phyloP scores from a whole-genome alignment of 1,284 basidiomycete genomes.

The Coriolopsis trogii region DNA sequence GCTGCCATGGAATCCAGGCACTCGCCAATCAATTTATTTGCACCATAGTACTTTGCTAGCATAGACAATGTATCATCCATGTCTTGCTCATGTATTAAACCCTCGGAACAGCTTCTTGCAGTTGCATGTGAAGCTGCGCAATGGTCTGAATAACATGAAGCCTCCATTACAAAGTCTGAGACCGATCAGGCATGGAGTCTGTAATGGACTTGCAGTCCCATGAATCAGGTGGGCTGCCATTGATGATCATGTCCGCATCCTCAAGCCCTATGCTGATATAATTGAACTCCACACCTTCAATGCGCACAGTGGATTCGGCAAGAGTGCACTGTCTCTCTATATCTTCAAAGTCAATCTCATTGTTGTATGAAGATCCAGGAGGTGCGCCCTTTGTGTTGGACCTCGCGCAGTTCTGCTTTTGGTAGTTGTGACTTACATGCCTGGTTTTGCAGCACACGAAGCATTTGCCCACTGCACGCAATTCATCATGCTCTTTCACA shows the following conservation, averaged over 20 bases:
- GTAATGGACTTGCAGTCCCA: too few species aligned
- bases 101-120: too few species aligned
- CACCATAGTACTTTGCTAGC: too few species aligned
- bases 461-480: background rate
- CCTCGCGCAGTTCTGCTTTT: background rate
- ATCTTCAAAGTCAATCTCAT: background rate
- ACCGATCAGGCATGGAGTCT: background rate
- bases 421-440: background rate
- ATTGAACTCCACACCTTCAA: background rate
- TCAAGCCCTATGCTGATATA: background rate
- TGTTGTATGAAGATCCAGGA: background rate
- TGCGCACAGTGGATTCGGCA: background rate
- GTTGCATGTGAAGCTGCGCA: too few species aligned
- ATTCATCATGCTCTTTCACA: background rate
- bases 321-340: background rate
- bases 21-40: too few species aligned
- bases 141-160: too few species aligned
- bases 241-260: too few species aligned
- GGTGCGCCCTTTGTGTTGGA: background rate
- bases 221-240: too few species aligned
- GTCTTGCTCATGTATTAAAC: too few species aligned
- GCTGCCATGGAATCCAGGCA: too few species aligned
- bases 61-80: too few species aligned
- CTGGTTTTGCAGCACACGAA: background rate
- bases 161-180: too few species aligned